Conservation (phyloP, 768 basidiomycete genomes). For the Boletus sp. region DNA sequence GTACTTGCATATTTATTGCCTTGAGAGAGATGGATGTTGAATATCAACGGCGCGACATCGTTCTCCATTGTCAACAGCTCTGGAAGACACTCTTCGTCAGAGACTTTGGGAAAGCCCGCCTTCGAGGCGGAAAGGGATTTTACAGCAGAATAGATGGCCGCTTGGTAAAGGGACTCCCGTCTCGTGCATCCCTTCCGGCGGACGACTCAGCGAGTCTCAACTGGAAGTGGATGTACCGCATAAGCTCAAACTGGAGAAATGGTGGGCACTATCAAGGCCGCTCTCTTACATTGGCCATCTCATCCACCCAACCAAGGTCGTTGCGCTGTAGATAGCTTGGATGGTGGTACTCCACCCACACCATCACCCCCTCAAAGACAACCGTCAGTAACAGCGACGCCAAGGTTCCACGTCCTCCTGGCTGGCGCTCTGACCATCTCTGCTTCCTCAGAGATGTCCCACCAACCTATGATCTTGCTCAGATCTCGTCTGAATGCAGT, state of each 20-base stretch:
- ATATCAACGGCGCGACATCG: neutral
- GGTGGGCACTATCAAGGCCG: constrained; percentile 42
- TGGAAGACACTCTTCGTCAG: constrained; percentile 66
- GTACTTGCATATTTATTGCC: constrained; percentile 31
- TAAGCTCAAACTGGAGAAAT: constrained; percentile 78
- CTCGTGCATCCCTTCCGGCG: constrained; percentile 36
- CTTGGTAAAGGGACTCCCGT: constrained; percentile 57
- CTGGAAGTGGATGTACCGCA: constrained; percentile 88
- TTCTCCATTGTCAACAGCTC: constrained; percentile 36
- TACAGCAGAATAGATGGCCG: constrained; percentile 53
- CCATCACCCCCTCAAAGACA: neutral
- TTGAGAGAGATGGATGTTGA: constrained; percentile 16
- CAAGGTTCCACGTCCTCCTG: constrained; percentile 46
- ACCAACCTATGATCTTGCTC: constrained; percentile 20
- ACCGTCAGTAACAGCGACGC: neutral
- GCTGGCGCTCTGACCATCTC: constrained; percentile 59
- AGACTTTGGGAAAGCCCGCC: constrained; percentile 62
- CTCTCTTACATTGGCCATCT: constrained; percentile 15
- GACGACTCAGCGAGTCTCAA: constrained; percentile 38
- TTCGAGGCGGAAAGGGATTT: constrained; percentile 67
- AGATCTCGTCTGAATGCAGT: constrained; percentile 17
- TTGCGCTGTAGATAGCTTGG: constrained; percentile 46
- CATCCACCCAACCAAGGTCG: constrained; percentile 48
- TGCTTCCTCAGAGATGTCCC: constrained; percentile 42
- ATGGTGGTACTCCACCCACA: constrained; percentile 2